Evolutionary conservation across 2,329 filamentous ascomycete species (phyloP), one percentile per base, ranked within the genome.

Genomic region (Colletotrichum sojae): DNA sequence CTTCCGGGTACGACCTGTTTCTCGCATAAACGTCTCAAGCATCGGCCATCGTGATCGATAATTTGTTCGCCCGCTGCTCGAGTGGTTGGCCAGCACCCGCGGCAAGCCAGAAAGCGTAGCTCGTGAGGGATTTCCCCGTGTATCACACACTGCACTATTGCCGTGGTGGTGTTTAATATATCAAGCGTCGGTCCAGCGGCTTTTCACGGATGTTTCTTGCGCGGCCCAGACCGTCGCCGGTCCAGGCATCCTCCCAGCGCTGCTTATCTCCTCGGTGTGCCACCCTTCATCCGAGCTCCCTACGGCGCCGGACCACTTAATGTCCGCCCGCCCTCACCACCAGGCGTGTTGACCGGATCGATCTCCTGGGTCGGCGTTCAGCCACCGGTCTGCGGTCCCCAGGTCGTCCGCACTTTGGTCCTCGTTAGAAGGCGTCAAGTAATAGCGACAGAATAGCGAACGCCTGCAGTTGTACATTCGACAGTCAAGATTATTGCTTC

Each of bases 181-280:
- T 57, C 48, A 43, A 43, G 22, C 46, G 27, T 16, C 45, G 31
- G 46, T 45, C 22, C 22, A 25, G 48, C 65, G 48, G 60, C 60
- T 48, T 48, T 53, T 13, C 15, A 39, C 53, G 46, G 39, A 49
- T 58, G 16, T 39, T 59, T 9, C 31, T 36, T 2, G 31, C 13
- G 46, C 48, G 60, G 65, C 36, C 60, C 22, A 65, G 48, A 27
- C 65, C 61, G 27, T 52, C 49, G 39, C 63, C 20, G 58, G 46
- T 31, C 9, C 31, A 55, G 22, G 54, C 46, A 58, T 16, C 39
- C 43, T 25, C 54, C 61, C 13, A n/a, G 43, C 27, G 22, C 12
- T 53, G 31, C 55, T 55, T 51, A 16, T 66, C 62, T 52, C 54
- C 18, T 43, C 39, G 16, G 60, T 49, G 31, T 56, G 55, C 51